Conservation (phyloP, 140 eudicot genomes). For the Cichorium intybus region DNA sequence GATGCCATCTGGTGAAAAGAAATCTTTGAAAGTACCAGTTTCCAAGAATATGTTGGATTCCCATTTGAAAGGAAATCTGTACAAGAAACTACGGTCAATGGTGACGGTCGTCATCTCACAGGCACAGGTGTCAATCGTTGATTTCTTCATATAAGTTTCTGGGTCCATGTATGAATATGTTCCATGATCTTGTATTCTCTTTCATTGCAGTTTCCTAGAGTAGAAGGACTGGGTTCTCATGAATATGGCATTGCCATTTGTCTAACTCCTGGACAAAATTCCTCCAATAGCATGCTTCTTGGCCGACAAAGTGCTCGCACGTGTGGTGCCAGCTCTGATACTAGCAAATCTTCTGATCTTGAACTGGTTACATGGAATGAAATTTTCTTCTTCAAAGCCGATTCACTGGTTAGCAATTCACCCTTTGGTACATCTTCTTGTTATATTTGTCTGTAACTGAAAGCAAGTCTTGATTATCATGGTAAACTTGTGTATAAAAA, state of each 20-base stretch:
- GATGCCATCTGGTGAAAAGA: conserved; percentile 90
- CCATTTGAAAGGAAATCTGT: conserved; percentile 71
- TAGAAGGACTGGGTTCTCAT: conserved; percentile 61
- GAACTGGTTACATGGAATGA: conserved; percentile 82
- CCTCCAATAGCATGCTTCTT: conserved; percentile 38
- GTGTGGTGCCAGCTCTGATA: conserved; percentile 52
- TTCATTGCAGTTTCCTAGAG: conserved; percentile 54
- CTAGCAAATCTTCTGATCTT: conserved; percentile 43
- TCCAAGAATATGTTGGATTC: conserved; percentile 86
- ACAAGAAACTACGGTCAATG: conserved; percentile 57
- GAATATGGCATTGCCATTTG: conserved; percentile 70
- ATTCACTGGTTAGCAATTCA: conserved; percentile 58
- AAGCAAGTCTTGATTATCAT: background rate
- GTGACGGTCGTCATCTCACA: conserved; percentile 75
- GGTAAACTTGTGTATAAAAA: conserved; percentile 1
- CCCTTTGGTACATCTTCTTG: background rate
- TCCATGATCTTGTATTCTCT: conserved; percentile 17
- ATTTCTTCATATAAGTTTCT: conserved; percentile 10
- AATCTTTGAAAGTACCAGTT: conserved; percentile 78
- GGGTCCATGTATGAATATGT: background rate
- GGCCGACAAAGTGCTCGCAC: conserved; percentile 88
- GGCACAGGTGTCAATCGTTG: conserved; percentile 57
- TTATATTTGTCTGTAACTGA: background rate
- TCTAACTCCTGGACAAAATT: conserved; percentile 46
- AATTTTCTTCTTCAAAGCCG: conserved; percentile 89